Base-by-base conservation (phyloP, 345 rosid genomes). In the Salix caprea region DNA sequence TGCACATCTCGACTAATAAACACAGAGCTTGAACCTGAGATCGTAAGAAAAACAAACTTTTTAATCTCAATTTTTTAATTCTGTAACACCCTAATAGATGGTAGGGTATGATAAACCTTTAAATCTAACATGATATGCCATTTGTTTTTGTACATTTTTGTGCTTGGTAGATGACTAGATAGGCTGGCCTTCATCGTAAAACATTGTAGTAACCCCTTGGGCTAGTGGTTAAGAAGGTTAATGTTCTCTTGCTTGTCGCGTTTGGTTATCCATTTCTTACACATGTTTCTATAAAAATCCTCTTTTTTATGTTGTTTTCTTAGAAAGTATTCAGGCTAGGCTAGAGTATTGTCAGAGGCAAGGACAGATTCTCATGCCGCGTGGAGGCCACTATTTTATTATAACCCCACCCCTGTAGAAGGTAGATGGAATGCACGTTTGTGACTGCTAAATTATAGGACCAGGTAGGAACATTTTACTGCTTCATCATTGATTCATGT, bases 111-210 rank as follows among this genome's bases (percentile, higher is more conserved):
- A 6, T 4, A 32, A 42, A 52, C 76, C 42, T 42, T 80, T 21
- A 23, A 28, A 40, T 37, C 76, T 72, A 76, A 76, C 80, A 50
- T 80, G 79, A 72, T 74, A 72, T 76, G 74, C 74, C 34, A 46
- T 67, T 67, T 72, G 65, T 72, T 76, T 69, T 69, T 80, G 64
- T 50, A 65, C 62, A 65, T 70, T 52, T 34, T 16, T 36, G 30
- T 66, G 42, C 65, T 32, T 54, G 46, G 70, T 58, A 42, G 73
- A 42, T 73, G 37, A 32, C 74, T 69, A 2, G 76, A 65, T 76
- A n/a, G 76, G 83, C 79, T 80, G 79, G 78, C 48, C 79, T 80
- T 66, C 72, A 71, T 75, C 76, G 26, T 71, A 21, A 71, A 50
- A 32, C n/a, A 73, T 23, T 42, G 23, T 2, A 9, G 23, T 44